Evolutionary conservation across 108 stramenopile species (phyloP), one percentile per base, ranked within the genome.

Genomic region (Thalassiosira profunda): DNA sequence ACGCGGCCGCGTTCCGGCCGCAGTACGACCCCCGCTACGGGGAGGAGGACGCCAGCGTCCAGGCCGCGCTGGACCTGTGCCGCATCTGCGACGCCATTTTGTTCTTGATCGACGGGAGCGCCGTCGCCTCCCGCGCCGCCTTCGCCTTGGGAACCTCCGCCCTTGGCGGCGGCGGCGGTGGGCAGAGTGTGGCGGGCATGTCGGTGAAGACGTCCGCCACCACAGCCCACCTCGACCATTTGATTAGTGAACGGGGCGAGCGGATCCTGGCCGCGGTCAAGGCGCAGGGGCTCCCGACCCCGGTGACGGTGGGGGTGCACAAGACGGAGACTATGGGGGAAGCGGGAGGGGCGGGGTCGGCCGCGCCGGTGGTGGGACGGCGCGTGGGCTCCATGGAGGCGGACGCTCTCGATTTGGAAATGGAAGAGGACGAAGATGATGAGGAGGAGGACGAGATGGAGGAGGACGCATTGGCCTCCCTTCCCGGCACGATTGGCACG

Each of bases 261-360:
- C 76, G 90, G 54, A 83, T 96, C 9, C 65, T 99, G 63, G 66
- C 91, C n/a, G 92, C 95, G 5, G 52, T 98, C 58, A 98, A 98
- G 74, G 90, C 92, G 14, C 94, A 96, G 67, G 99, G 98, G n/a
- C 61, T 98, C 25, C 97, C 99, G 5, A 78, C 93, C 17, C 80
- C 90, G 10, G 79, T 96, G n/a, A 96, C 96, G 21, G 62, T 96
- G 57, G 44, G 97, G 21, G 90, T 88, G 35, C 76, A 79, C 55
- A 88, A 73, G 61, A 44, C 10, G 34, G 52, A 37, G 47, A 26
- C 25, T 51, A 74, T 4, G 63, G 29, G 28, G 40, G 40, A 10
- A 36, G 35, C 47, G 37, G 31, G 8, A 42, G 33, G 65, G 65
- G 42, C 23, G 47, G 26, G 18, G 33, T 52, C 33, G 51, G 33